Evolutionary conservation across 2,329 filamentous ascomycete species (phyloP).

Genomic region (Aspergillus thermomutatus): DNA sequence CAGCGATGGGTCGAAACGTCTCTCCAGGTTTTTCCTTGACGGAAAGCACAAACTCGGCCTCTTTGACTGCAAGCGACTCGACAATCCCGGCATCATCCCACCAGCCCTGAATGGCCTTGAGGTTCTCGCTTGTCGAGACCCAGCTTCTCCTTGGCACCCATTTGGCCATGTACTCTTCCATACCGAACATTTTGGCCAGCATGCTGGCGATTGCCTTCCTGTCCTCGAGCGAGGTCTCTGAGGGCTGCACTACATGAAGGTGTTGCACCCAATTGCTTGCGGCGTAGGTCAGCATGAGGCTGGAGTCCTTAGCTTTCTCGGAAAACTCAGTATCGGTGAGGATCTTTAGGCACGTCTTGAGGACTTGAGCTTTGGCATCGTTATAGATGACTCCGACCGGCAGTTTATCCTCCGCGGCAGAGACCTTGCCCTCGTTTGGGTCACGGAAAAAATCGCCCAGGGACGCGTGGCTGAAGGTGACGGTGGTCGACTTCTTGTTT

Average conservation of each 20-base stretch:
- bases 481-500: conserved; percentile 11
- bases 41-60: background rate
- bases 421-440: conserved; percentile 11
- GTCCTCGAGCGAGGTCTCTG: background rate
- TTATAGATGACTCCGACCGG: conserved; percentile 16
- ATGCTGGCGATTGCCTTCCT: background rate
- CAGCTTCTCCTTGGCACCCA: background rate
- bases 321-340: background rate
- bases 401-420: conserved; percentile 5
- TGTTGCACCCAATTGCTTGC: conserved; percentile 1
- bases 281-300: background rate
- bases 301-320: background rate
- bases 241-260: background rate
- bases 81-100: background rate
- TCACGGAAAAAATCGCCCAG: conserved; percentile 22
- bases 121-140: background rate
- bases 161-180: background rate
- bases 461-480: conserved; percentile 23
- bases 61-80: background rate
- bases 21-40: background rate
- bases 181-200: background rate
- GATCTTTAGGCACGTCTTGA: conserved; percentile 2
- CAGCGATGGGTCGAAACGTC: background rate
- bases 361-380: conserved; percentile 9
- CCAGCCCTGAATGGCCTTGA: background rate